Percentiles rank a stretch among this genome's conserved stretches.
phyloP scores from a whole-genome alignment of 352 stramenopile genomes.

The Phytophthora sojae region DNA sequence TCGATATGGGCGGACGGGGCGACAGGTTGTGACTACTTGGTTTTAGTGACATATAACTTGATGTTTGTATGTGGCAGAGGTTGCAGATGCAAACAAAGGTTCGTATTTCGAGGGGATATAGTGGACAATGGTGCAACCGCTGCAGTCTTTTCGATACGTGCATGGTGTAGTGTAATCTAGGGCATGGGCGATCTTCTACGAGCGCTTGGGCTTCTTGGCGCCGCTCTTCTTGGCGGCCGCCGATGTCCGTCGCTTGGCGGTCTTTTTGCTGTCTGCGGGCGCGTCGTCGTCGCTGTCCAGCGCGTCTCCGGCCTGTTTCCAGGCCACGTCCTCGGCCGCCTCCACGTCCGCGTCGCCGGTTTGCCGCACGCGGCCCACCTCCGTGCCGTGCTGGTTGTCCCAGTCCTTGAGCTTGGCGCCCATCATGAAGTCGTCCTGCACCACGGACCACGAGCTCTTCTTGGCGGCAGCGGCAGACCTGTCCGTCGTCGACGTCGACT shows the following conservation, averaged over 20 bases:
- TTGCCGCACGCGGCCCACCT: conserved; percentile 51
- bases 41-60: conserved; percentile 17
- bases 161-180: not conserved
- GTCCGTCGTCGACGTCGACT: conserved; percentile 16
- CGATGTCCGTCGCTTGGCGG: conserved; percentile 42
- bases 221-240: conserved; percentile 32
- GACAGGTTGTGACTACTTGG: conserved; percentile 2
- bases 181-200: conserved; percentile 24
- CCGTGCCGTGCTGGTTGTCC: conserved; percentile 66
- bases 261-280: conserved; percentile 19
- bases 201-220: conserved; percentile 49
- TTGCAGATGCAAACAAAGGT: not conserved
- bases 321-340: conserved; percentile 68
- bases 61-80: not conserved
- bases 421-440: conserved; percentile 91
- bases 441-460: conserved; percentile 83
- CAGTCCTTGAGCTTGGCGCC: conserved; percentile 88
- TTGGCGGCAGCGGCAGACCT: not conserved
- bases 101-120: conserved; percentile 17
- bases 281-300: conserved; percentile 64
- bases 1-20: not conserved
- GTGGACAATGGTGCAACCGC: not conserved
- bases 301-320: conserved; percentile 58
- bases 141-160: conserved; percentile 18
- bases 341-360: conserved; percentile 68